Percentiles rank a stretch among this genome's conserved stretches.
Evolutionary conservation across 2,329 filamentous ascomycete genomes (phyloP).

Genomic region (Colletotrichum tropicicola): DNA sequence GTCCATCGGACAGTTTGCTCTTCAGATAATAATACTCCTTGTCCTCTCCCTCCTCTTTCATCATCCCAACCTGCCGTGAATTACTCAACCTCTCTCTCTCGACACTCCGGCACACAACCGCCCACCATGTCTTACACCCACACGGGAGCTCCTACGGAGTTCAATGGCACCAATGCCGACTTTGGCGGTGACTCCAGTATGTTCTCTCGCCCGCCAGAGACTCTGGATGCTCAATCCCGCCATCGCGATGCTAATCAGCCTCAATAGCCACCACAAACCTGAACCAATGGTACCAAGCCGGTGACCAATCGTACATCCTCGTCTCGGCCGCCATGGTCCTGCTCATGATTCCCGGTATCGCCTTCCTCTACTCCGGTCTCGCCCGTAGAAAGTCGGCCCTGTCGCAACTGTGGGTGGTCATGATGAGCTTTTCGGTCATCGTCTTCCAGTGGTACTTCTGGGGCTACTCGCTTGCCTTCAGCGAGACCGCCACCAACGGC

Average conservation of each 20-base stretch:
- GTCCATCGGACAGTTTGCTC: constrained; percentile 26
- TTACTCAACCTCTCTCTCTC: constrained; percentile 14
- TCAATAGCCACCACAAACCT: constrained; percentile 79
- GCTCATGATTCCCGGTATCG: constrained; percentile 96
- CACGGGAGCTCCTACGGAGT: constrained; percentile 64
- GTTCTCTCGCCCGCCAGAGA: constrained; percentile 44
- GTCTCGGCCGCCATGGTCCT: constrained; percentile 91
- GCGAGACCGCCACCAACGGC: constrained; percentile 79
- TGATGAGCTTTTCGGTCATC: constrained; percentile 91
- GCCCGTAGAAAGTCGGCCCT: constrained; percentile 97
- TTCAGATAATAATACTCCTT: constrained; percentile 15
- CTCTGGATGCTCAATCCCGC: neutral
- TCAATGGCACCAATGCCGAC: constrained; percentile 71
- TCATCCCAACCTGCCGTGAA: constrained; percentile 17
- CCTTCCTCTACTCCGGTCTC: constrained; percentile 96
- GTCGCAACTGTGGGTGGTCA: constrained; percentile 96
- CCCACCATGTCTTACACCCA: constrained; percentile 67
- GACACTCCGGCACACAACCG: constrained; percentile 5
- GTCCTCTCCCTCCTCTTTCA: neutral
- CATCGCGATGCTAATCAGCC: neutral
- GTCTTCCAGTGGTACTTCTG: constrained; percentile 99
- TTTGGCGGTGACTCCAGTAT: constrained; percentile 82
- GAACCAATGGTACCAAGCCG: constrained; percentile 94
- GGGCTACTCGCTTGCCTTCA: constrained; percentile 97
- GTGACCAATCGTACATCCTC: constrained; percentile 95